phyloP scores from a whole-genome alignment of 2,329 filamentous ascomycete species.

The Boeremia exigua region DNA sequence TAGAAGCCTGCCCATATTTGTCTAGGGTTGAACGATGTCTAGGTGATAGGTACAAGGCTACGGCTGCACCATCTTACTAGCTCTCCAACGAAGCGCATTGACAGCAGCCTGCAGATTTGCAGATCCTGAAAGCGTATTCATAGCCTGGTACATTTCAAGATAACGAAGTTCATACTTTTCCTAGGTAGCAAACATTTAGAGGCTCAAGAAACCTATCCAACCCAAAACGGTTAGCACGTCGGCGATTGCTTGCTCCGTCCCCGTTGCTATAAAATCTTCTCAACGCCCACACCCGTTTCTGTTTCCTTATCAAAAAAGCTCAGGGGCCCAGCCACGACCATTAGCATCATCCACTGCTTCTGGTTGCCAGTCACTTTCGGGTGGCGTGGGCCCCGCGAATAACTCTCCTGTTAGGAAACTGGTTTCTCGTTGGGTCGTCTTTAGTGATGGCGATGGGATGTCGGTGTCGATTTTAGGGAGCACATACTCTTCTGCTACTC shows the following conservation, averaged over 20 bases:
- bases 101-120: neutral
- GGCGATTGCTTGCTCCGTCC: conserved; percentile 10
- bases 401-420: conserved; percentile 70
- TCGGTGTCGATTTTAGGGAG: conserved; percentile 74
- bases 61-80: too few relatives aligned
- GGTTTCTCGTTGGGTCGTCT: conserved; percentile 71
- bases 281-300: conserved; percentile 42
- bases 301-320: conserved; percentile 63
- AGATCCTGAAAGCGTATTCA: neutral
- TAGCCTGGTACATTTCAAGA: too few relatives aligned
- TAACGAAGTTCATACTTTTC: too few relatives aligned
- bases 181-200: neutral
- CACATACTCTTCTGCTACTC: conserved; percentile 54
- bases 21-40: too few relatives aligned
- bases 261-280: conserved; percentile 14
- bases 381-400: conserved; percentile 69
- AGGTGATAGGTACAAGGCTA: too few relatives aligned
- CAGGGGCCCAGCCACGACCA: conserved; percentile 72
- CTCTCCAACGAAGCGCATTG: too few relatives aligned
- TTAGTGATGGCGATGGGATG: conserved; percentile 72
- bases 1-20: too few relatives aligned
- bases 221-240: conserved; percentile 11
- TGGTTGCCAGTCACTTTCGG: conserved; percentile 69
- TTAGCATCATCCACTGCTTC: conserved; percentile 62
- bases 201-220: neutral